phyloP scores from a whole-genome alignment of 129 eudicot species.

The Smallanthus sonchifolius region DNA sequence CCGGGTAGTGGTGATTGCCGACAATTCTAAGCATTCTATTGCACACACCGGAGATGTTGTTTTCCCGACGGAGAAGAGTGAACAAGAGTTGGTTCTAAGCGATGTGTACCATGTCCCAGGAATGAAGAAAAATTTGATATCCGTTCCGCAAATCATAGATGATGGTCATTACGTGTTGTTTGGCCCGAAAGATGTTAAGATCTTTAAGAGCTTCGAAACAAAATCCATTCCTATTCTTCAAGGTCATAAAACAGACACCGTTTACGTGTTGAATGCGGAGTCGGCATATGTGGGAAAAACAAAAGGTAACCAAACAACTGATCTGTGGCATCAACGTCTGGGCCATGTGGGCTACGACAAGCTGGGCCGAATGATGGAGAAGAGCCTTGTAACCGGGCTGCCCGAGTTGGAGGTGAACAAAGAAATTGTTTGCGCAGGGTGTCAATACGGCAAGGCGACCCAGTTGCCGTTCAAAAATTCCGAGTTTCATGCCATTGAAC shows the following conservation, averaged over 20 bases:
- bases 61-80: not conserved
- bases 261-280: not conserved
- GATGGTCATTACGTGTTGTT: not conserved
- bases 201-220: not conserved
- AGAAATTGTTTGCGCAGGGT: not conserved
- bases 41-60: not conserved
- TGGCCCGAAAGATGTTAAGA: not conserved
- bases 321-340: too few relatives aligned
- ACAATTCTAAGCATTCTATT: not conserved
- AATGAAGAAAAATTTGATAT: not conserved
- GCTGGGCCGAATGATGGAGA: not conserved
- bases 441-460: not conserved
- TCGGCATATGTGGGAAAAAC: not conserved
- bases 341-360: not conserved
- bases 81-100: not conserved
- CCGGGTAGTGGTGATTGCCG: not conserved
- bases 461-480: not conserved
- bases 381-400: not conserved
- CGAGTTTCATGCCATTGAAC: not conserved
- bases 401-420: not conserved
- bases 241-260: not conserved
- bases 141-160: not conserved
- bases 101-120: not conserved
- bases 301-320: too few relatives aligned
- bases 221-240: not conserved